Conservation (phyloP, 257 asterid species). For the Fraxinus excelsior region DNA sequence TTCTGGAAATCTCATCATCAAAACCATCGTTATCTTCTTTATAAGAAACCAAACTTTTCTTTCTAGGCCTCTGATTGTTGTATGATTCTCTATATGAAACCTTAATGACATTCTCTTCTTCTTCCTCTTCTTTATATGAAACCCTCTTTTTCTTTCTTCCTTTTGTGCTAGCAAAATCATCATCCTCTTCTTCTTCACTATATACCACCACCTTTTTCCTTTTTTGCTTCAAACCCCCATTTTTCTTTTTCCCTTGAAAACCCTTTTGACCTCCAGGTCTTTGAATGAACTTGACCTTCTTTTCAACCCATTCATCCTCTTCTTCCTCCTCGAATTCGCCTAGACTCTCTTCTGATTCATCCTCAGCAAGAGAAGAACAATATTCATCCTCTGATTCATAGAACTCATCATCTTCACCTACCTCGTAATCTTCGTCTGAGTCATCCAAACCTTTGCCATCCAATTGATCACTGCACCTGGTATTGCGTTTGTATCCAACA, state of each 20-base stretch:
- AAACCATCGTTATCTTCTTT: constrained; percentile 23
- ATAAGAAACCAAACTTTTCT: constrained; percentile 24
- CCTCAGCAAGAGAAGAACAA: constrained; percentile 69
- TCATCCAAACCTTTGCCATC: constrained; percentile 44
- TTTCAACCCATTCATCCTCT: constrained; percentile 38
- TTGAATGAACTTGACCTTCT: constrained; percentile 47
- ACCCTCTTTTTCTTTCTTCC: constrained; percentile 26
- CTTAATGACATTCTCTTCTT: constrained; percentile 36
- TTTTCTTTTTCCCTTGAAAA: constrained; percentile 43
- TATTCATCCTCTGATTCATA: constrained; percentile 66
- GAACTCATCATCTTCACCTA: constrained; percentile 58
- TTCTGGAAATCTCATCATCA: constrained; percentile 31
- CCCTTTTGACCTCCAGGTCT: constrained; percentile 35
- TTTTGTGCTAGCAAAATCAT: constrained; percentile 33
- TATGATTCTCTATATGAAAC: constrained; percentile 28
- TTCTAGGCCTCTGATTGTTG: constrained; percentile 30
- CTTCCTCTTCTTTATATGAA: constrained; percentile 28
- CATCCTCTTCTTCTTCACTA: constrained; percentile 37
- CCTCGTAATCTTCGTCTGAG: constrained; percentile 78
- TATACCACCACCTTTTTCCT: constrained; percentile 27
- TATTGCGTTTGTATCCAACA: constrained; percentile 38
- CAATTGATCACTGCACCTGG: constrained; percentile 38
- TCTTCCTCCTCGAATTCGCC: constrained; percentile 47
- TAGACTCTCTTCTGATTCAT: constrained; percentile 64
- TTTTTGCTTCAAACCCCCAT: constrained; percentile 33